Evolutionary conservation across 495 filamentous ascomycete species (phyloP).

Genomic region (Staphylotrichum tortipilum): DNA sequence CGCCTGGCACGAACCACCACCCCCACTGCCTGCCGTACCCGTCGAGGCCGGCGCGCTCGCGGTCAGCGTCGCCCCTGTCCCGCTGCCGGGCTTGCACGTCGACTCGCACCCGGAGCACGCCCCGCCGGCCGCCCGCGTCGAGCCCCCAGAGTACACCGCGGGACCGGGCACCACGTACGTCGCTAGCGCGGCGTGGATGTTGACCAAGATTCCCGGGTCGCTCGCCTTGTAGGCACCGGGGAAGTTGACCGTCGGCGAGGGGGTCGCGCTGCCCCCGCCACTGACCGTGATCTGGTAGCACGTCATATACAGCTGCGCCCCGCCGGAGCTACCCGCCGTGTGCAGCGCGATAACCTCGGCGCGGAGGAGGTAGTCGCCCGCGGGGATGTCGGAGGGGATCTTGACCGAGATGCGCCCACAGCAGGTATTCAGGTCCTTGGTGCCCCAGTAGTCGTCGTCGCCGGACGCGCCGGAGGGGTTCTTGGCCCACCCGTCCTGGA

Average conservation of each 20-base stretch:
- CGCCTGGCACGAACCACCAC: constrained; percentile 25
- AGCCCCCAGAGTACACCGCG: constrained; percentile 33
- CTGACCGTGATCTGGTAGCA: constrained; percentile 41
- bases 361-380: constrained; percentile 47
- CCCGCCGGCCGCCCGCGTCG: constrained; percentile 27
- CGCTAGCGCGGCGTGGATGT: constrained; percentile 33
- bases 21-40: constrained; percentile 12
- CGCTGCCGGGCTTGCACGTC: constrained; percentile 30
- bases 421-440: constrained; percentile 45
- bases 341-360: constrained; percentile 48
- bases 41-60: constrained; percentile 8
- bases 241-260: constrained; percentile 32
- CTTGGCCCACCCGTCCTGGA: constrained; percentile 38
- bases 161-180: constrained; percentile 35
- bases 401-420: constrained; percentile 42
- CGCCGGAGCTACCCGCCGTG: constrained; percentile 27
- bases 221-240: constrained; percentile 41
- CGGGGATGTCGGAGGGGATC: constrained; percentile 38
- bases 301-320: constrained; percentile 45
- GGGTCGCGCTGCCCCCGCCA: constrained; percentile 28
- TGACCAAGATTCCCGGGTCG: constrained; percentile 45
- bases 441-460: constrained; percentile 44
- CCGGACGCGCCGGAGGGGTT: constrained; percentile 24
- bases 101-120: constrained; percentile 32
- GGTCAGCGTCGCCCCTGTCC: constrained; percentile 17